phyloP scores from a whole-genome alignment of 2,329 filamentous ascomycete species.

The Talaromyces sp. region DNA sequence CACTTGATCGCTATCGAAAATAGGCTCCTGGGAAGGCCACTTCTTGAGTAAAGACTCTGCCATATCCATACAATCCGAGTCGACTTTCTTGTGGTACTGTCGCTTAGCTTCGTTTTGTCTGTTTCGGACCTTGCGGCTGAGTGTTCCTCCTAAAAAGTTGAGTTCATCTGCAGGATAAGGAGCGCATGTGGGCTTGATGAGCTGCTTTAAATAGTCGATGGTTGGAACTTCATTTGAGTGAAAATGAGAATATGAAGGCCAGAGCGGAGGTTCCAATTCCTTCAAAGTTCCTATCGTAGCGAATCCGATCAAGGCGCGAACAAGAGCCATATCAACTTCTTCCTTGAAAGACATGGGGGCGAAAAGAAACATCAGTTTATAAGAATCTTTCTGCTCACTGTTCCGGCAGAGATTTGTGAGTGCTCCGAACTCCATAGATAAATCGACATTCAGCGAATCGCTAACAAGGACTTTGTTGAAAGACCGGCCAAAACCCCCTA shows the following conservation, averaged over 20 bases:
- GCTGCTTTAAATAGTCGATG: not conserved
- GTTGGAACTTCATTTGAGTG: constrained; percentile 13
- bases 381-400: constrained; percentile 12
- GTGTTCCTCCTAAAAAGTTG: not conserved
- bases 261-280: constrained; percentile 30
- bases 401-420: constrained; percentile 35
- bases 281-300: constrained; percentile 38
- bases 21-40: constrained; percentile 43
- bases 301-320: constrained; percentile 45
- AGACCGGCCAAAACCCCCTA: constrained; percentile 35
- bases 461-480: constrained; percentile 32
- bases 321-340: constrained; percentile 32
- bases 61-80: constrained; percentile 33
- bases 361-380: constrained; percentile 44
- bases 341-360: constrained; percentile 39
- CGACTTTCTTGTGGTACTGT: constrained; percentile 27
- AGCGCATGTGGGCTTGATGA: not conserved
- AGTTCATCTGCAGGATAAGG: not conserved
- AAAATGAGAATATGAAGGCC: constrained; percentile 25
- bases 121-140: not conserved
- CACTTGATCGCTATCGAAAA: constrained; percentile 13
- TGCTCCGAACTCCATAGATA: constrained; percentile 40
- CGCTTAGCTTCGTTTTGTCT: not conserved
- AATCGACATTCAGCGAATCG: constrained; percentile 36
- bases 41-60: constrained; percentile 40